Evolutionary conservation across 2,329 filamentous ascomycete genomes (phyloP), one percentile per base, ranked within the genome.

Genomic region (Ceratocystis ficicola): DNA sequence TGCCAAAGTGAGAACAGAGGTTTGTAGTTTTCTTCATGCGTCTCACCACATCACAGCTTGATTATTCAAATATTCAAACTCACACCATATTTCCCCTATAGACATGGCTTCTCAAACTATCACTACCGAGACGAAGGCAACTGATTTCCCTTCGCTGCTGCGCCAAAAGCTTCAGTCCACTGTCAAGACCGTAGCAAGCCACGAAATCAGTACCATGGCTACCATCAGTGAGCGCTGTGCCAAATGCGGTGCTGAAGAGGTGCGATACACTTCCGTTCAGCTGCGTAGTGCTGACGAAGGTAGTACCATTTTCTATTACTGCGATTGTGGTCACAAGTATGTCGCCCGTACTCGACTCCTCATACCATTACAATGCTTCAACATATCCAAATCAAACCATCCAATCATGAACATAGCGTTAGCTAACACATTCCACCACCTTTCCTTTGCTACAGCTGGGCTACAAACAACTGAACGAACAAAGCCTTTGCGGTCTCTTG

Each of bases 211-310:
- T 72, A 91, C 86, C 52, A 88, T 88, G 73, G 88, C 86, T 63
- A 80, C 73, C 55, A 88, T 83, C 70, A 78, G 83, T 68, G 81
- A 87, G 74, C 85, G 81, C 57, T 97, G 94, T 74, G 83, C 87
- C 59, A 86, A 90, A 72, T 97, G 94, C 74, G 90, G 87, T 17
- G 80, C 85, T 64, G 86, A 85, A 64, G 87, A 95, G 73, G 90
- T 97, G 75, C 88, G 86, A 71, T 97, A 87, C 74, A 88, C 90
- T 62, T 88, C 88, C 2, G 84, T 90, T 68, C 94, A 99, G 75
- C 78, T 96, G 72, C 87, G 93, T 71, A 86, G 91, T 79, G 94
- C 93, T 65, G 94, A 99, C 75, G 93, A 97, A 83, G 94, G 94
- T 68, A 90, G 87, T 70, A 96, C 93, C 0, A 84, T 96, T 65